phyloP scores from a whole-genome alignment of 352 stramenopile species.

The Bremia lactucae region DNA sequence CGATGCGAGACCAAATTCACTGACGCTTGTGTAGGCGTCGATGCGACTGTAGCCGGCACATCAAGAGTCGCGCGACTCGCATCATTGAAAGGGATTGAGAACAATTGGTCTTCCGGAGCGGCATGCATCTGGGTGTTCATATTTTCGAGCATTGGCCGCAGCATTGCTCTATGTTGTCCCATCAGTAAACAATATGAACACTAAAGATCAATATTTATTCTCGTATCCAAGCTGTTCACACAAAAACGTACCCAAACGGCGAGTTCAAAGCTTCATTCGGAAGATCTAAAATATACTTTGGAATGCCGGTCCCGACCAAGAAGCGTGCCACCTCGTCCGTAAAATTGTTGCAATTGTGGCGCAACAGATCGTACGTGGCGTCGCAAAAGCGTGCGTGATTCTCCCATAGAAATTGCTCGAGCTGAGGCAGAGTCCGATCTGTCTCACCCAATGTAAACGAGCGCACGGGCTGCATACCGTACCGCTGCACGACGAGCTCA shows the following conservation, averaged over 20 bases:
- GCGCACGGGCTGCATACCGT: conserved; percentile 84
- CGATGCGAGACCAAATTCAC: conserved; percentile 23
- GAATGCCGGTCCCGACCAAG: conserved; percentile 80
- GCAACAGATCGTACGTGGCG: conserved; percentile 89
- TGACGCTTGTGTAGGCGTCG: background rate
- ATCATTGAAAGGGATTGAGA: conserved; percentile 69
- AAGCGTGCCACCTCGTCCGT: conserved; percentile 86
- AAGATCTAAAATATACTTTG: conserved; percentile 84
- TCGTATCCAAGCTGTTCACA: no score
- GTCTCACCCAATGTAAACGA: conserved; percentile 75
- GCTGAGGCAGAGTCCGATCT: conserved; percentile 41
- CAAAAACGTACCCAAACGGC: conserved; percentile 69
- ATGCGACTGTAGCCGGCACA: conserved; percentile 1
- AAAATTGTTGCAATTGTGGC: conserved; percentile 97
- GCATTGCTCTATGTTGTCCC: conserved; percentile 40
- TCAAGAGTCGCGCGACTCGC: conserved; percentile 20
- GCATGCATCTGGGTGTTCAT: conserved; percentile 74
- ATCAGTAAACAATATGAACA: no score
- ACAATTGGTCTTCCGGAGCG: conserved; percentile 31
- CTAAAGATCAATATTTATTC: no score
- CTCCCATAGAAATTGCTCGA: conserved; percentile 78
- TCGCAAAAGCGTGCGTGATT: conserved; percentile 78
- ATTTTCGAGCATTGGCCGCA: conserved; percentile 73
- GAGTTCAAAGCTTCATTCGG: conserved; percentile 82
- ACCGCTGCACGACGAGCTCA: conserved; percentile 57